Conservation (phyloP, 345 rosid genomes). For the Gossypioides kirkii region DNA sequence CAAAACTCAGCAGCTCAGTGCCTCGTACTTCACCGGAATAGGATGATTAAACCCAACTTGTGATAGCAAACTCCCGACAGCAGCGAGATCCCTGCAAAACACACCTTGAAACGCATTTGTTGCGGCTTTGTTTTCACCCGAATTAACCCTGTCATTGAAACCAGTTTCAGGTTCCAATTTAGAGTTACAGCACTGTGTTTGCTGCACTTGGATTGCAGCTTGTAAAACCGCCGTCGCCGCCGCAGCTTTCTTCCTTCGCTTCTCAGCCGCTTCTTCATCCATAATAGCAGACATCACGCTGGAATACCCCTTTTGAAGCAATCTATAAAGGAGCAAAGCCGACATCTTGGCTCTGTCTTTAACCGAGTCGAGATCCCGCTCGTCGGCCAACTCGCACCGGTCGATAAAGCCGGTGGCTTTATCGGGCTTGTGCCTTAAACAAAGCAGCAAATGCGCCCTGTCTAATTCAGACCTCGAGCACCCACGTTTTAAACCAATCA, state of each 20-base stretch:
- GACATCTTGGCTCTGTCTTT: slow-evolving; percentile 79
- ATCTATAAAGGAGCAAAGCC: slow-evolving; percentile 63
- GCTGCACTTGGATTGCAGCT: slow-evolving; percentile 44
- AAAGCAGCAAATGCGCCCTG: slow-evolving; percentile 71
- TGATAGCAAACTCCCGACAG: slow-evolving; percentile 65
- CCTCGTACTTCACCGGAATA: slow-evolving; percentile 74
- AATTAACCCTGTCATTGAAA: slow-evolving; percentile 16
- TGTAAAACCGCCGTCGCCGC: slow-evolving; percentile 37
- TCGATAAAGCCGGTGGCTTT: slow-evolving; percentile 64
- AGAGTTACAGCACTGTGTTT: slow-evolving; percentile 19
- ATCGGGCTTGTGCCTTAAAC: slow-evolving; percentile 80
- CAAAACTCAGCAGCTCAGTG: slow-evolving; percentile 60
- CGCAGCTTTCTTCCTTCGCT: slow-evolving; percentile 50
- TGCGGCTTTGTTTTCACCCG: slow-evolving; percentile 17
- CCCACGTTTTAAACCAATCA: slow-evolving; percentile 82
- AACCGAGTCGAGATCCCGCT: slow-evolving; percentile 59
- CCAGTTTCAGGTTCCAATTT: slow-evolving; percentile 28
- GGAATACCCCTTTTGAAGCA: slow-evolving; percentile 76
- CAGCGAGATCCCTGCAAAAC: slow-evolving; percentile 85
- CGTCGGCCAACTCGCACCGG: slow-evolving; percentile 75
- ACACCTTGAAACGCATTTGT: slow-evolving; percentile 69
- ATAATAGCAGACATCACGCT: slow-evolving; percentile 49
- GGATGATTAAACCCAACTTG: slow-evolving; percentile 75
- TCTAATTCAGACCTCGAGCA: slow-evolving; percentile 86
- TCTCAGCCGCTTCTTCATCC: slow-evolving; percentile 69